Evolutionary conservation across 441 rosid species (phyloP), one percentile per base, ranked within the genome.

Genomic region (Metrosideros polymorpha): DNA sequence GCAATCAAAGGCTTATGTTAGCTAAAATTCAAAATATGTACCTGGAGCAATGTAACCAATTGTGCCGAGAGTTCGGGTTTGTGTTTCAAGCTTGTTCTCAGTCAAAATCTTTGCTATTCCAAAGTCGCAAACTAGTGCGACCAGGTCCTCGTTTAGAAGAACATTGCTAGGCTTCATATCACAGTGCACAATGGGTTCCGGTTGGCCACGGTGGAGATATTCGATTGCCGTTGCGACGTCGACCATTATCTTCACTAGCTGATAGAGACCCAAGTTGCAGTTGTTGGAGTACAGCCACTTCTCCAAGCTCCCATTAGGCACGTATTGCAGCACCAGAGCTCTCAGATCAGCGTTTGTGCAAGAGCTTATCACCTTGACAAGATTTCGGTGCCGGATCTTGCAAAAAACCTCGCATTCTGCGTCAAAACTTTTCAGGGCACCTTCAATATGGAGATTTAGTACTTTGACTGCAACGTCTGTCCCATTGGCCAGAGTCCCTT

Each of bases 101-200:
- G 47, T 19, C n/a, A 52, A 52, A 27, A 71, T 53, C 22, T 29
- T 75, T 0, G 86, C 54, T 2, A 53, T 27, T 9, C 89, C 91
- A 83, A 92, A 89, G 79, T 89, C 91, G 27, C 89, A 84, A 47
- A 89, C 88, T 61, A 82, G 89, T 6, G 90, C 91, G 17, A 86
- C 86, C 89, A 89, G 54, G 24, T 89, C 84, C 27, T 63, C 55
- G 29, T 87, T 90, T 6, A 90, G 84, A 4, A 89, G 84, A 53
- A 88, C 85, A 43, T 89, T 89, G 49, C 63, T 18, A 25, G 85
- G 39, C 85, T 86, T 66, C 29, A 83, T 8, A 29, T 85, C 86
- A 2, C 71, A n/a, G 50, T 85, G 86, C 54, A 85, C 39, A 19
- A 75, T 15, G 10, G 63, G 63, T 24, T 53, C 32, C 27, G 8